Evolutionary conservation across 2,329 filamentous ascomycete species (phyloP).

Genomic region (Incumbomyces delicatus): DNA sequence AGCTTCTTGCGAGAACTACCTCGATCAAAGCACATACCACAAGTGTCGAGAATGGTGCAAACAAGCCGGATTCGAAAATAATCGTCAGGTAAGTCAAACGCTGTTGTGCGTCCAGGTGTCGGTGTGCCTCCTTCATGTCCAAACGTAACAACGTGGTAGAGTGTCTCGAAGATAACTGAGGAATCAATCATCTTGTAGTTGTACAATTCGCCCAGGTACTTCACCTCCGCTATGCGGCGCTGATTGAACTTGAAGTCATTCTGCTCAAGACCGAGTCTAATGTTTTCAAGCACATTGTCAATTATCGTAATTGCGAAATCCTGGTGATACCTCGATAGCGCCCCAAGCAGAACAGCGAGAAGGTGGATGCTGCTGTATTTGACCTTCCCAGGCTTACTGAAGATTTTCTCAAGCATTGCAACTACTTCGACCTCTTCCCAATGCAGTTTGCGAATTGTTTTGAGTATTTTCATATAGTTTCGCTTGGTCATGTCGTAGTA

Average conservation of each 20-base stretch:
- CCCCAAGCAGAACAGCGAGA: slow-evolving; percentile 77
- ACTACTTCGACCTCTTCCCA: slow-evolving; percentile 93
- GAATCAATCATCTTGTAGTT: slow-evolving; percentile 97
- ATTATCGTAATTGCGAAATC: slow-evolving; percentile 85
- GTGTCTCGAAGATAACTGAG: slow-evolving; percentile 83
- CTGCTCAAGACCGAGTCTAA: slow-evolving; percentile 78
- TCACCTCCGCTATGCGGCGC: slow-evolving; percentile 85
- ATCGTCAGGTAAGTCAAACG: slow-evolving; percentile 81
- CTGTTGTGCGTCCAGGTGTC: slow-evolving; percentile 63
- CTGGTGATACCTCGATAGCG: slow-evolving; percentile 83
- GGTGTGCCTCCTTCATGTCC: slow-evolving; percentile 78
- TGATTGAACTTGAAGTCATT: slow-evolving; percentile 98
- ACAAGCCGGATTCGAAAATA: slow-evolving; percentile 91
- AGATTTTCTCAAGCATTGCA: slow-evolving; percentile 73
- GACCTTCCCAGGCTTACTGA: slow-evolving; percentile 92
- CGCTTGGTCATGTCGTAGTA: slow-evolving; percentile 91
- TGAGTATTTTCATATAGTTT: slow-evolving; percentile 85
- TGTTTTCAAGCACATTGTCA: slow-evolving; percentile 80
- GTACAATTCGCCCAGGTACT: slow-evolving; percentile 92
- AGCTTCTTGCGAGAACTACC: slow-evolving; percentile 92
- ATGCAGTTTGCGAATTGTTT: slow-evolving; percentile 88
- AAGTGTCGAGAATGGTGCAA: slow-evolving; percentile 84
- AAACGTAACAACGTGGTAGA: slow-evolving; percentile 91
- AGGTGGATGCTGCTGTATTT: slow-evolving; percentile 96
- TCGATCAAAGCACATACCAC: slow-evolving; percentile 90